phyloP scores from a whole-genome alignment of 164 flowering plant species.

The grape (Vitis vinifera) region DNA sequence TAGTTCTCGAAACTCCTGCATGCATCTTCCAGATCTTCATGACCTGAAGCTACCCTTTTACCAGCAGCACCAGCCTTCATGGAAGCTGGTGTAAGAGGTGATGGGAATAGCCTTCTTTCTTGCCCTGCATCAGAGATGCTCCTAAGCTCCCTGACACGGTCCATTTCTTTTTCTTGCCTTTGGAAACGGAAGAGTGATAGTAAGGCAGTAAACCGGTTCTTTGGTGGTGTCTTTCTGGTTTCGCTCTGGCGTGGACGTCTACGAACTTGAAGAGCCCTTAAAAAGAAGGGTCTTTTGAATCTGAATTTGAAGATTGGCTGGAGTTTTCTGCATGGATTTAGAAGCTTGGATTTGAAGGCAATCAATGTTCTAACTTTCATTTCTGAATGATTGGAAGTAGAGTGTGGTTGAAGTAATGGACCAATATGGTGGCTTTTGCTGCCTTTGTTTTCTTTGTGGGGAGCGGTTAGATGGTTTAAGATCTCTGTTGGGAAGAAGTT shows the following conservation, averaged over 20 bases:
- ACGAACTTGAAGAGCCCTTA: conserved; percentile 28
- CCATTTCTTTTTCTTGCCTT: conserved; percentile 24
- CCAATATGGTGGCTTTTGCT: conserved; percentile 6
- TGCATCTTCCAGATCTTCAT: conserved; percentile 55
- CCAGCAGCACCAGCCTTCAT: conserved; percentile 10
- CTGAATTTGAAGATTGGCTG: conserved; percentile 32
- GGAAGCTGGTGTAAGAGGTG: conserved; percentile 60
- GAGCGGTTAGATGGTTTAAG: conserved; percentile 6
- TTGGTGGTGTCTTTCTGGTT: neutral
- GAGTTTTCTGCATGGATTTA: conserved; percentile 42
- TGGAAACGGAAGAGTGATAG: conserved; percentile 14
- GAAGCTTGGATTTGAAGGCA: conserved; percentile 54
- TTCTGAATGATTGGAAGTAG: conserved; percentile 21
- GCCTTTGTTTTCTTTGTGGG: conserved; percentile 1
- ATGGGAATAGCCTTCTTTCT: conserved; percentile 38
- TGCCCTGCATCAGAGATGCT: conserved; percentile 37
- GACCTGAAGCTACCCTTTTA: conserved; percentile 4
- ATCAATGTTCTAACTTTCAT: conserved; percentile 37
- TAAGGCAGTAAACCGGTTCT: conserved; percentile 13
- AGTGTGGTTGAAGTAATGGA: conserved; percentile 30
- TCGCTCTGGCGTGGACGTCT: conserved; percentile 6
- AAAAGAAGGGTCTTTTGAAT: conserved; percentile 40
- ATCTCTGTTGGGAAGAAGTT: neutral
- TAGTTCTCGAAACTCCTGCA: conserved; percentile 91
- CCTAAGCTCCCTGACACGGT: conserved; percentile 31